phyloP scores from a whole-genome alignment of 2,329 filamentous ascomycete genomes.

The Aspergillus sergii region DNA sequence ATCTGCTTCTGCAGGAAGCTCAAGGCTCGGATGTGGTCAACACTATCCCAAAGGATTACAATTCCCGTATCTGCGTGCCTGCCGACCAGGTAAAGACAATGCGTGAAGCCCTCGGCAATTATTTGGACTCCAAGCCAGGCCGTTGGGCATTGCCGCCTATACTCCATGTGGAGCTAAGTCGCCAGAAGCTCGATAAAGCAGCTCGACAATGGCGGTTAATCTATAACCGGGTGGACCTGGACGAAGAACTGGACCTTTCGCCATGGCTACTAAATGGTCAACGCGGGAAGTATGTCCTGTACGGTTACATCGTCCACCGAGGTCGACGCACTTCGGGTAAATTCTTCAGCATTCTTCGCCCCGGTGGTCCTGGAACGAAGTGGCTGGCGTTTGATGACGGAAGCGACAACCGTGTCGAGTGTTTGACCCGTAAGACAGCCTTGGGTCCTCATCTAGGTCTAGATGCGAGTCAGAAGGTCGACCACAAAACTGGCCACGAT shows the following conservation, averaged over 20 bases:
- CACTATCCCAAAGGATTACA: constrained; percentile 40
- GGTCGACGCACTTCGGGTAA: constrained; percentile 60
- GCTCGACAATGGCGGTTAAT: constrained; percentile 61
- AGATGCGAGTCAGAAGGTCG: constrained; percentile 43
- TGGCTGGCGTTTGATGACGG: constrained; percentile 64
- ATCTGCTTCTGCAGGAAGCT: constrained; percentile 6
- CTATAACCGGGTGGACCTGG: constrained; percentile 57
- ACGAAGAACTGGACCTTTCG: constrained; percentile 56
- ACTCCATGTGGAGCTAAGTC: constrained; percentile 58
- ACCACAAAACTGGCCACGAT: constrained; percentile 47
- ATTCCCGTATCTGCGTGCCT: constrained; percentile 42
- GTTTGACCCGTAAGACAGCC: constrained; percentile 59
- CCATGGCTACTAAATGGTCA: constrained; percentile 35
- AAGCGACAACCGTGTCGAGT: constrained; percentile 58
- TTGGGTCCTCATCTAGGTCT: constrained; percentile 55
- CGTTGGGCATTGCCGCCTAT: constrained; percentile 52
- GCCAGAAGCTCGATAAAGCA: constrained; percentile 58
- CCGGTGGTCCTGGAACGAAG: constrained; percentile 55
- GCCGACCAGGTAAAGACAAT: constrained; percentile 42
- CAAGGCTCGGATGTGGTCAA: constrained; percentile 34
- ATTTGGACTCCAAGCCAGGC: constrained; percentile 37
- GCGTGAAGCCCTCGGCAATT: constrained; percentile 37
- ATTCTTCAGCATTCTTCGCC: constrained; percentile 63
- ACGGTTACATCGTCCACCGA: constrained; percentile 63
- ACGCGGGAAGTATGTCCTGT: constrained; percentile 56